Conservation (phyloP, 345 rosid genomes). For the Eutrema yunnanense region DNA sequence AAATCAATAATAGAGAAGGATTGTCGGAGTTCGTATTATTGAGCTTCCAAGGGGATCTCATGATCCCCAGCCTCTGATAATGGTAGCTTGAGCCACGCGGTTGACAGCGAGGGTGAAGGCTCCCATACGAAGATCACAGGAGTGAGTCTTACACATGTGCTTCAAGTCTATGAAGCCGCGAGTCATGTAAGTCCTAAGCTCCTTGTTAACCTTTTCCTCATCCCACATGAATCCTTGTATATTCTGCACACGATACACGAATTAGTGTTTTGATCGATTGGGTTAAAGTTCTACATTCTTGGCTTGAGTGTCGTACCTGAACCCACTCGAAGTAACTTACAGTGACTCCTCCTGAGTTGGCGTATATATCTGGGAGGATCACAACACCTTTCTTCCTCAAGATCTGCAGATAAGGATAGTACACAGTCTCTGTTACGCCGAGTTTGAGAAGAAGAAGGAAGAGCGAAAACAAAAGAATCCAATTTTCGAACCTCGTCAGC, state of each 20-base stretch:
- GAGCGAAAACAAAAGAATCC: background rate
- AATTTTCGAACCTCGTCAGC: slow-evolving; percentile 71
- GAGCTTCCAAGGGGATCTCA: slow-evolving; percentile 10
- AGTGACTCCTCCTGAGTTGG: slow-evolving; percentile 96
- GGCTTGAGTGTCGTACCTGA: slow-evolving; percentile 46
- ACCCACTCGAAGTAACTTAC: slow-evolving; percentile 99
- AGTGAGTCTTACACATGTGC: slow-evolving; percentile 77
- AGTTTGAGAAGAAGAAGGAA: background rate
- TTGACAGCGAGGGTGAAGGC: slow-evolving; percentile 96
- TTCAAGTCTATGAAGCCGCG: slow-evolving; percentile 72
- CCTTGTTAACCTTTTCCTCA: slow-evolving; percentile 80
- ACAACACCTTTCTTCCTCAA: slow-evolving; percentile 78
- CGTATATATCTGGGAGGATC: slow-evolving; percentile 92
- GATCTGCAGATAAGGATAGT: slow-evolving; percentile 37
- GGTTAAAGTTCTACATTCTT: background rate
- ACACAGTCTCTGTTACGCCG: background rate
- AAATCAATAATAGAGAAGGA: background rate
- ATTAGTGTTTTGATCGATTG: background rate
- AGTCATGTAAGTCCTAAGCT: slow-evolving; percentile 74
- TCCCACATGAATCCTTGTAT: slow-evolving; percentile 99
- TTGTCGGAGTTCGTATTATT: background rate
- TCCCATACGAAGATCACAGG: slow-evolving; percentile 94
- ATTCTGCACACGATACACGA: slow-evolving; percentile 43
- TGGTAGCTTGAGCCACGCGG: slow-evolving; percentile 88
- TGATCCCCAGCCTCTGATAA: slow-evolving; percentile 91